These are phyloP conservation scores for Penicillium brevicompactum DNA, from an alignment of 2,329 filamentous ascomycete genomes.

Conservation along the genomic window DNA sequence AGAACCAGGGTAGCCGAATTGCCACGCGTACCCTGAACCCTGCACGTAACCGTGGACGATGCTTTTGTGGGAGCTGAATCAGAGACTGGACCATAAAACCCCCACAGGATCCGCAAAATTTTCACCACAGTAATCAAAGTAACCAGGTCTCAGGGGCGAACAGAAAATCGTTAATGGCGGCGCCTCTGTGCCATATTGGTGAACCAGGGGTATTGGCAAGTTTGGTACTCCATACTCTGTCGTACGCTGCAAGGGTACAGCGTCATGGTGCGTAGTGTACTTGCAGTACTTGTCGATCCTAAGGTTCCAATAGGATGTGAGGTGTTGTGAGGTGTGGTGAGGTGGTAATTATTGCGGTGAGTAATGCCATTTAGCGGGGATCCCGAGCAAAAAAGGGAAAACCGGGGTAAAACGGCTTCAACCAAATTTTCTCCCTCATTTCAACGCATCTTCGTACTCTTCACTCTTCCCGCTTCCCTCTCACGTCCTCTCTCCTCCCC, in stretches of 20 bases:
- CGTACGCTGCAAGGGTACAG: too few relatives aligned
- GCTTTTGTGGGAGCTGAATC: not conserved
- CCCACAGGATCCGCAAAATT: too few relatives aligned
- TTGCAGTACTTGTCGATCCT: too few relatives aligned
- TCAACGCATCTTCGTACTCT: slow-evolving; percentile 2
- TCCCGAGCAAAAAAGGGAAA: not conserved
- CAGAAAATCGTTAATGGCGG: not conserved
- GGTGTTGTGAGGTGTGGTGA: too few relatives aligned
- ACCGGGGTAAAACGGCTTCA: slow-evolving; percentile 7
- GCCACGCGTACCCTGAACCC: not conserved
- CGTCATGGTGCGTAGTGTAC: not conserved
- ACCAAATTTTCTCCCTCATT: not conserved
- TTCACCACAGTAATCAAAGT: not conserved
- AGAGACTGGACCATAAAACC: not conserved
- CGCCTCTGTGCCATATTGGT: too few relatives aligned
- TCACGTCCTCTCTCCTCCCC: not conserved
- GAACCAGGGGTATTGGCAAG: too few relatives aligned
- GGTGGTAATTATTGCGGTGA: not conserved
- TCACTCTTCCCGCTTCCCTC: not conserved
- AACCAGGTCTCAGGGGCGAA: not conserved
- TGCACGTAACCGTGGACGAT: not conserved
- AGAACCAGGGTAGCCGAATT: not conserved
- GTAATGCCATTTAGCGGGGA: not conserved
- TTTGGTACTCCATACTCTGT: too few relatives aligned
- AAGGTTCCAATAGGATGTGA: too few relatives aligned